phyloP scores from a whole-genome alignment of 2,329 filamentous ascomycete species.

The Penicillium sp. region DNA sequence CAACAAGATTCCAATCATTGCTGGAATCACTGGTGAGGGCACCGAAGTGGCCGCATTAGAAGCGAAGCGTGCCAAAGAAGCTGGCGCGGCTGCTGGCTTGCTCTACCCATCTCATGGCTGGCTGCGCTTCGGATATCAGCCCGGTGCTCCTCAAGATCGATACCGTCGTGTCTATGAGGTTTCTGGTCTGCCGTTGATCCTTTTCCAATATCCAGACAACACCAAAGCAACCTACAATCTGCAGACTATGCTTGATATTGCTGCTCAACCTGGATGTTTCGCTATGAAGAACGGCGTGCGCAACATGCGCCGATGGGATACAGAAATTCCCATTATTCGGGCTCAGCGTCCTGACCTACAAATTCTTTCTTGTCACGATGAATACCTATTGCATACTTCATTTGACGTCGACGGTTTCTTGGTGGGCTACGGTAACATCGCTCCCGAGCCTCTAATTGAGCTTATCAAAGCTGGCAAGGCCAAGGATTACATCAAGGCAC shows the following conservation, averaged over 20 bases:
- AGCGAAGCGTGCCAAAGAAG: slow-evolving; percentile 44
- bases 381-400: slow-evolving; percentile 46
- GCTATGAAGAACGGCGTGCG: slow-evolving; percentile 52
- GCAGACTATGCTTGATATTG: slow-evolving; percentile 47
- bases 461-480: slow-evolving; percentile 46
- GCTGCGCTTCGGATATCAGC: slow-evolving; percentile 49
- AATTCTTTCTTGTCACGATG: slow-evolving; percentile 47
- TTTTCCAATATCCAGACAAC: slow-evolving; percentile 49
- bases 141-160: slow-evolving; percentile 46
- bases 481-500: slow-evolving; percentile 42
- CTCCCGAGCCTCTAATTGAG: slow-evolving; percentile 44
- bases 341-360: slow-evolving; percentile 43
- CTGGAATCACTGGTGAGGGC: slow-evolving; percentile 47
- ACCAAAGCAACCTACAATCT: slow-evolving; percentile 48
- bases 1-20: slow-evolving; percentile 46
- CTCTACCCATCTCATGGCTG: slow-evolving; percentile 49
- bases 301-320: slow-evolving; percentile 52
- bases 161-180: slow-evolving; percentile 46
- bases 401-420: slow-evolving; percentile 49
- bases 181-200: slow-evolving; percentile 43
- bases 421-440: slow-evolving; percentile 49
- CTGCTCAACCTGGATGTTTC: slow-evolving; percentile 46
- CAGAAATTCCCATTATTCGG: slow-evolving; percentile 48
- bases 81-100: slow-evolving; percentile 45
- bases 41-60: slow-evolving; percentile 47